Base-by-base conservation (phyloP, 768 basidiomycete species). In the Hypholoma sublateritium region DNA sequence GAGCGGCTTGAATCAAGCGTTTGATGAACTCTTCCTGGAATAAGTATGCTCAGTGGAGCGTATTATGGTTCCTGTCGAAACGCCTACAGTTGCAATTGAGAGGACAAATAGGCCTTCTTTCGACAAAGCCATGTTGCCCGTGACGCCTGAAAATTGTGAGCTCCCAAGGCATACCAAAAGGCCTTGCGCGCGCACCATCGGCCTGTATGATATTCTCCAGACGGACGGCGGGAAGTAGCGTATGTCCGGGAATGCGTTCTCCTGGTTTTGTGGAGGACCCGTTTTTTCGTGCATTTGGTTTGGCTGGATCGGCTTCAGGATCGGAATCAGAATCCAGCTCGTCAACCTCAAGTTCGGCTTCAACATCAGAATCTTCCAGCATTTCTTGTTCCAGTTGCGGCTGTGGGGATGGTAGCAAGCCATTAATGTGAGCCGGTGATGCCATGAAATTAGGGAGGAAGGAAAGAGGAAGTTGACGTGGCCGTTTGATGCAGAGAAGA, bases 1-100 rank as follows among this genome's bases (percentile, higher is more conserved):
- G 83, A 12, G 87, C 89, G 22, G 86, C 85, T 68, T 83, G 82
- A 16, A 84, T 79, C 66, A 93, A 77, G 48, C 85, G 80, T 70
- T 90, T 89, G 54, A 94, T 82, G 68, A 93, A 94, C 66, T 93
- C 89, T 73, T 95, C 92, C 93, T 95, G 66, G 35, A 45, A 53
- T 48, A 61, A 32, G 28, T 32, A 32, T 5, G 28, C 39, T 53
- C 58, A 46, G 56, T 48, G 55, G 47, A 50, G 47, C 17, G 45
- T 28, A 43, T 32, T 39, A 34, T 37, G 45, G 43, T 34, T 44
- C 50, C 22, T 19, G 13, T 36, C 45, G 47, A 55, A 42, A 50
- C 45, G 65, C 77, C 47, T 65, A 93, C 93, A 37, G 92, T 87
- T 47, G 91, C 91, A 58, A 88, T 73, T 9, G 90, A 86, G 21